Percentiles rank a stretch among this genome's conserved stretches.
These are phyloP conservation scores for Datura wrightii DNA, from an alignment of 257 asterid species.

Conservation along the genomic window DNA sequence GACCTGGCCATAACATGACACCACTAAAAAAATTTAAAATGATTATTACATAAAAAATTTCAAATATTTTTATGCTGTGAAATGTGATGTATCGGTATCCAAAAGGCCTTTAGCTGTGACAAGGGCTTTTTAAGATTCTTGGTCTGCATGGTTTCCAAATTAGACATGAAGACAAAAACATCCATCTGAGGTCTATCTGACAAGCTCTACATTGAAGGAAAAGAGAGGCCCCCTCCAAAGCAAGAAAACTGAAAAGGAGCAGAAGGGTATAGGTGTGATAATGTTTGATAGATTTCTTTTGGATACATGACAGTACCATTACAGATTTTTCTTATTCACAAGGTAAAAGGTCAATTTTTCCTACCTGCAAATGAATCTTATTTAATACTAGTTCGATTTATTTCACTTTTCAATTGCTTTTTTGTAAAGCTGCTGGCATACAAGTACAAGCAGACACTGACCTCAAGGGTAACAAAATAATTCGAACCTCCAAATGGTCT, in stretches of 20 bases:
- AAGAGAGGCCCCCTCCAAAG: conserved; percentile 13
- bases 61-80: background rate
- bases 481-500: background rate
- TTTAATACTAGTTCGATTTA: background rate
- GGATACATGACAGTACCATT: background rate
- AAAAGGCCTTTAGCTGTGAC: background rate
- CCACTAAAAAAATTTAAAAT: background rate
- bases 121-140: conserved; percentile 20
- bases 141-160: conserved; percentile 26
- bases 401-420: background rate
- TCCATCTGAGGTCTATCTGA: conserved; percentile 29
- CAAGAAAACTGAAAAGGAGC: conserved; percentile 17
- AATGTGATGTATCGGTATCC: background rate
- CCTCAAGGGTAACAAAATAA: conserved; percentile 9
- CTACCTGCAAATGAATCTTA: conserved; percentile 5
- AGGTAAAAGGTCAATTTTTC: background rate
- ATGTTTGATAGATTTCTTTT: conserved; percentile 17
- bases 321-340: background rate
- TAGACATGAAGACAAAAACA: conserved; percentile 16
- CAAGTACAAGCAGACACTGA: background rate
- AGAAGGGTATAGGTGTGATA: background rate
- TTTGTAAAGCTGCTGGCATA: conserved; percentile 7
- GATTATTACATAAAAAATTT: background rate
- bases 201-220: background rate
- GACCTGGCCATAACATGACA: background rate